phyloP scores from a whole-genome alignment of 2,329 filamentous ascomycete species.

The Calonectria honghensis region DNA sequence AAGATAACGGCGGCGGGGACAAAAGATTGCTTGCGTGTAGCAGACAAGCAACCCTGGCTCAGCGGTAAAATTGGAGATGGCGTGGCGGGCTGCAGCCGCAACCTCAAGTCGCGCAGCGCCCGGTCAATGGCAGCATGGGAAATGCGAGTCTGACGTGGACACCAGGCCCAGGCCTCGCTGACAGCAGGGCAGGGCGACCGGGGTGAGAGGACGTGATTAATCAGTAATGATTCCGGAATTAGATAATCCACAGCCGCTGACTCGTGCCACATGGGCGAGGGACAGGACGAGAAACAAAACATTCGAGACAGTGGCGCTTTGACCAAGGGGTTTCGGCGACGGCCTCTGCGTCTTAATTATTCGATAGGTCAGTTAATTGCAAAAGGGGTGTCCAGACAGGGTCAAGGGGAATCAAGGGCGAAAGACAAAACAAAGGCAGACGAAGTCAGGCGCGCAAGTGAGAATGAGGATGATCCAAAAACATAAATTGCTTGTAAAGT shows the following conservation, averaged over 20 bases:
- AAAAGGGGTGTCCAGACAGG: neutral
- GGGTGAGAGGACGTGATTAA: constrained; percentile 17
- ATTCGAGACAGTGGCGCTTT: constrained; percentile 2
- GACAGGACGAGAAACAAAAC: constrained; percentile 1
- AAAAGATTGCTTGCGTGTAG: neutral
- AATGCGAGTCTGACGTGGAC: constrained; percentile 50
- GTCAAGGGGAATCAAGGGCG: neutral
- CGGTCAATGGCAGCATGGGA: constrained; percentile 8
- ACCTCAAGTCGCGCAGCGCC: neutral
- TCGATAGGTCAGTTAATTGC: neutral
- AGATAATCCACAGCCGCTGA: neutral
- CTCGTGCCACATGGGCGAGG: neutral
- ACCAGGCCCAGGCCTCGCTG: constrained; percentile 5
- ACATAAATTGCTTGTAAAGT: constrained; percentile 40
- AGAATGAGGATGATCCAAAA: constrained; percentile 30
- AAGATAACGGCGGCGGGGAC: neutral
- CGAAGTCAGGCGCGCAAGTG: constrained; percentile 13
- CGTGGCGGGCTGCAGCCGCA: neutral
- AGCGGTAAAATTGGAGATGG: constrained; percentile 15
- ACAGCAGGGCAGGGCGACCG: neutral
- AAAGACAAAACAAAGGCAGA: neutral
- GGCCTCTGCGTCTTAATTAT: constrained; percentile 12
- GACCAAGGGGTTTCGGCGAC: constrained; percentile 12
- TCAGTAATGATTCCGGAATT: constrained; percentile 8
- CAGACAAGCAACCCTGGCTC: neutral